Conservation (phyloP, 352 stramenopile genomes). For the Pythium utonaiense region DNA sequence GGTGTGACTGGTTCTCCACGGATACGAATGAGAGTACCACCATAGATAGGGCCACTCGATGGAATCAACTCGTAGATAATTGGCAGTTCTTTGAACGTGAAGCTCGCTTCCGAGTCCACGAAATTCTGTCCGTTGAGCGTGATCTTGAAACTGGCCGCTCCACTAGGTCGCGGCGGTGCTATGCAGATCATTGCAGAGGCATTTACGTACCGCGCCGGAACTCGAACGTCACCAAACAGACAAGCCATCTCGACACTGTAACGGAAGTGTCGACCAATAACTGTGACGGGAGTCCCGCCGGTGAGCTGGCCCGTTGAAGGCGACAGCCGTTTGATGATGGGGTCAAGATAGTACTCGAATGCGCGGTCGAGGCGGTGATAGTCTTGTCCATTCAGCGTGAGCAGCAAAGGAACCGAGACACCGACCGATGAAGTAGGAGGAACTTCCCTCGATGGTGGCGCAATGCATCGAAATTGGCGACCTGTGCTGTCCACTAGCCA, state of each 20-base stretch:
- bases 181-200: conserved; percentile 51
- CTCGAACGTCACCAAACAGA: conserved; percentile 39
- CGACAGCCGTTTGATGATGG: conserved; percentile 34
- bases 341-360: conserved; percentile 65
- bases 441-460: conserved; percentile 26
- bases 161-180: conserved; percentile 36
- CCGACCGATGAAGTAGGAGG: conserved; percentile 6
- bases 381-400: conserved; percentile 83
- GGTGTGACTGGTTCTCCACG: conserved; percentile 22
- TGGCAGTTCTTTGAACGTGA: conserved; percentile 50
- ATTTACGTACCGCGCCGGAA: conserved; percentile 59
- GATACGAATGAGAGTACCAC: conserved; percentile 35
- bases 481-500: conserved; percentile 32
- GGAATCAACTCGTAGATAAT: conserved; percentile 43
- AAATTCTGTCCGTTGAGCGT: conserved; percentile 75
- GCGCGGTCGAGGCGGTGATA: conserved; percentile 32
- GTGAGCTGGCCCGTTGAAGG: conserved; percentile 39
- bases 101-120: conserved; percentile 14
- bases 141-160: conserved; percentile 36
- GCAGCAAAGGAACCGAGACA: conserved; percentile 37
- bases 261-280: conserved; percentile 63
- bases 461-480: conserved; percentile 34
- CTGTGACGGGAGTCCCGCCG: conserved; percentile 53
- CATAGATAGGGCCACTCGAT: conserved; percentile 24
- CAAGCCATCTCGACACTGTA: conserved; percentile 51